Percentiles rank a stretch among this genome's conserved stretches.
Evolutionary conservation across 768 basidiomycete species (phyloP).

Genomic region (Trichaptum fuscoviolaceum): DNA sequence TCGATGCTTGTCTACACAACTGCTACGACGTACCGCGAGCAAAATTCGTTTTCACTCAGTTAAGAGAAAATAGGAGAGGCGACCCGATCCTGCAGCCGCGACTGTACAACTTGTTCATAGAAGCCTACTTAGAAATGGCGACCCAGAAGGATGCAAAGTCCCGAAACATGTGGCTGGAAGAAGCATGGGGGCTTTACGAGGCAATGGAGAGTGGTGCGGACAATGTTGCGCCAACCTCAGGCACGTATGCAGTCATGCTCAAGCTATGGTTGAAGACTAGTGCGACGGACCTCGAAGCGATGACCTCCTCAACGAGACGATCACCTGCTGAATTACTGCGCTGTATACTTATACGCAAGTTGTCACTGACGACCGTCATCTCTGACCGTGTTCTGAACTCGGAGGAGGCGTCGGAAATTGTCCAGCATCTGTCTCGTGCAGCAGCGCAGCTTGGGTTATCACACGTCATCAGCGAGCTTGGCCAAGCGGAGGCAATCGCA

Average conservation of each 20-base stretch:
- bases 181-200: slow-evolving; percentile 56
- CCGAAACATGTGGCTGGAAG: slow-evolving; percentile 52
- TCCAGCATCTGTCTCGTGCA: slow-evolving; percentile 51
- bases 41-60: slow-evolving; percentile 59
- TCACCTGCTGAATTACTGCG: slow-evolving; percentile 32
- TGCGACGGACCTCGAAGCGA: slow-evolving; percentile 12
- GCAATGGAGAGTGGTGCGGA: slow-evolving; percentile 47
- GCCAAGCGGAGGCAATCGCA: slow-evolving; percentile 46
- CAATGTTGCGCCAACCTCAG: slow-evolving; percentile 42
- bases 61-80: slow-evolving; percentile 37
- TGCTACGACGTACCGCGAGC: slow-evolving; percentile 75
- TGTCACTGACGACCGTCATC: slow-evolving; percentile 47
- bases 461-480: slow-evolving; percentile 50
- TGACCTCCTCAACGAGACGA: slow-evolving; percentile 12
- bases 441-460: slow-evolving; percentile 53
- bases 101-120: slow-evolving; percentile 62
- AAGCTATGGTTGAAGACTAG: slow-evolving; percentile 46
- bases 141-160: slow-evolving; percentile 37
- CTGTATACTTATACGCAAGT: slow-evolving; percentile 41
- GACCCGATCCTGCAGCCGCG: slow-evolving; percentile 42
- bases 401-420: slow-evolving; percentile 49
- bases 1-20: slow-evolving; percentile 78
- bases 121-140: slow-evolving; percentile 60
- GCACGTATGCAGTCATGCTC: slow-evolving; percentile 66
- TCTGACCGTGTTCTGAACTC: slow-evolving; percentile 49